phyloP scores from a whole-genome alignment of 495 filamentous ascomycete genomes.

The Aspergillus nidulans region DNA sequence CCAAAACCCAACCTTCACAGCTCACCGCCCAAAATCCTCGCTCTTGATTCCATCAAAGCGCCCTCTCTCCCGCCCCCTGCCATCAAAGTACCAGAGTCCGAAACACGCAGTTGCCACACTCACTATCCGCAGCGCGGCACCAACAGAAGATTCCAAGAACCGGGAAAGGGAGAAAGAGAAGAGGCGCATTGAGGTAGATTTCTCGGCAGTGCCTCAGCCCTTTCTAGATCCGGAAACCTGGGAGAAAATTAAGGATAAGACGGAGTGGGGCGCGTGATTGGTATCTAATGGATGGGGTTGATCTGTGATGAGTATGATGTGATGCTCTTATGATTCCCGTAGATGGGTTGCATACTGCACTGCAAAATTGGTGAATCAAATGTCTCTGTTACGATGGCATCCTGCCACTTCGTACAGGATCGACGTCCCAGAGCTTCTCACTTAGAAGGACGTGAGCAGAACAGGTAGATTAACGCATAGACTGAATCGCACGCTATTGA shows the following conservation, averaged over 20 bases:
- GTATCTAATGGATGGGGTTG: slow-evolving; percentile 25
- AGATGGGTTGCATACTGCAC: no score
- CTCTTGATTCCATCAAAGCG: slow-evolving; percentile 17
- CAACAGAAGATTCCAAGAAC: not conserved
- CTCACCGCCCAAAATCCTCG: not conserved
- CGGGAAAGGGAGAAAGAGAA: not conserved
- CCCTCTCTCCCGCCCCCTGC: not conserved
- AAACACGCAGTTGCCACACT: not conserved
- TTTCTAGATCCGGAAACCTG: slow-evolving; percentile 27
- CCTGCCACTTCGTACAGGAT: no score
- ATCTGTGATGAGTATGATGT: not conserved
- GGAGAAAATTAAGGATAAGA: slow-evolving; percentile 19
- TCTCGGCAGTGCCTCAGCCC: slow-evolving; percentile 23
- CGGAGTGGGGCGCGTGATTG: slow-evolving; percentile 23
- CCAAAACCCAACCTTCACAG: slow-evolving; percentile 3
- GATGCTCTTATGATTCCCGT: no score
- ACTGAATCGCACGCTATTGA: not conserved
- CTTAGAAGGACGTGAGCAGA: no score
- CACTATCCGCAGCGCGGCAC: not conserved
- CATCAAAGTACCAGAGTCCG: not conserved
- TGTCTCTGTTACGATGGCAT: no score
- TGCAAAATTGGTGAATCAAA: no score
- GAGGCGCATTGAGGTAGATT: slow-evolving; percentile 17
- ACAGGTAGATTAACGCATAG: slow-evolving; percentile 7
- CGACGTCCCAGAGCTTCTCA: no score